Conservation (phyloP, 495 filamentous ascomycete species). For the Physcia stellaris region DNA sequence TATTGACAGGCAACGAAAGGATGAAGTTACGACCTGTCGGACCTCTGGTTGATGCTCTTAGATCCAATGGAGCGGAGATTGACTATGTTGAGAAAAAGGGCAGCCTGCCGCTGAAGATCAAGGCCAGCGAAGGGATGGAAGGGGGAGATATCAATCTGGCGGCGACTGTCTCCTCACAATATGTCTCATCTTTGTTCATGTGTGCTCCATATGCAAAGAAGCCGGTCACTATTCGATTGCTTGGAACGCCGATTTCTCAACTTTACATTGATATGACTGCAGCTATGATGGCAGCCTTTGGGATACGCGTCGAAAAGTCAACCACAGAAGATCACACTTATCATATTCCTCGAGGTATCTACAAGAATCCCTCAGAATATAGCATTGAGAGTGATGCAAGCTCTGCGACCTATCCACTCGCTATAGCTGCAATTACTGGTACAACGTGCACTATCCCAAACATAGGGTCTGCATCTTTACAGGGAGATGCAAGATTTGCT, state of each 20-base stretch:
- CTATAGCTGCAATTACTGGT: constrained; percentile 87
- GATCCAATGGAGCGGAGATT: constrained; percentile 67
- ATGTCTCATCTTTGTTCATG: constrained; percentile 93
- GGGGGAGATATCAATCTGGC: constrained; percentile 85
- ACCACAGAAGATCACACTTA: constrained; percentile 75
- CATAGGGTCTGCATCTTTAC: constrained; percentile 80
- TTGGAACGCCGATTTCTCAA: constrained; percentile 92
- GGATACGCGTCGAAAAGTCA: constrained; percentile 63
- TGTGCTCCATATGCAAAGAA: constrained; percentile 92
- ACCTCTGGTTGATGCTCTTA: constrained; percentile 82
- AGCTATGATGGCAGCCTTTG: constrained; percentile 92
- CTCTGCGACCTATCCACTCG: constrained; percentile 92
- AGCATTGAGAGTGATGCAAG: constrained; percentile 94
- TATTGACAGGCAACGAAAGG: constrained; percentile 84
- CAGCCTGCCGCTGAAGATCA: constrained; percentile 68
- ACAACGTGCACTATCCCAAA: constrained; percentile 93
- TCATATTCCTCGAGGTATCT: constrained; percentile 76
- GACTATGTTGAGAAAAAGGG: constrained; percentile 61
- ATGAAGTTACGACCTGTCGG: constrained; percentile 96
- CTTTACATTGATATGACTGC: constrained; percentile 98
- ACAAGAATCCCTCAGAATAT: constrained; percentile 77
- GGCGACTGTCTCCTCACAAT: constrained; percentile 92
- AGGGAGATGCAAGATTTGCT: constrained; percentile 93
- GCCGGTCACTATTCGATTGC: constrained; percentile 75
- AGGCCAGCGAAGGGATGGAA: constrained; percentile 72